Evolutionary conservation across 768 basidiomycete genomes (phyloP).

Genomic region (Chlorophyllum brunneum): DNA sequence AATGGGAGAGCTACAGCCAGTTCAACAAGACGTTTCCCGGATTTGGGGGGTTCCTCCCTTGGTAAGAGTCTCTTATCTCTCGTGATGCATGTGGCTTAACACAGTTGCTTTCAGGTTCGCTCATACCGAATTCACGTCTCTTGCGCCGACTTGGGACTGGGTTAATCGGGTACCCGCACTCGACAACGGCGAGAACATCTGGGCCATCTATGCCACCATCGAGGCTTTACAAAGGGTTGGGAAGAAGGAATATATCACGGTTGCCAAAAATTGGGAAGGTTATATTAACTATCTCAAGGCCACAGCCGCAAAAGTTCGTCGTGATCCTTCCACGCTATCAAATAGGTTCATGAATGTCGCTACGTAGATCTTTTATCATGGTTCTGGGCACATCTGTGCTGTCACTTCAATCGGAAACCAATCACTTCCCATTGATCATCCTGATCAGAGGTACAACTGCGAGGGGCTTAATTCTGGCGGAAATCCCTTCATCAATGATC

Average conservation of each 20-base stretch:
- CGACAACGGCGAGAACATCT: conserved; percentile 23
- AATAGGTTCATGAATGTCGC: neutral
- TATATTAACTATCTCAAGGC: conserved; percentile 20
- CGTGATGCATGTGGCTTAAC: neutral
- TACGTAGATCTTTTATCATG: conserved; percentile 20
- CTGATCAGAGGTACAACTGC: conserved; percentile 20
- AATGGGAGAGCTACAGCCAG: conserved; percentile 17
- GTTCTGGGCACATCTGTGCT: conserved; percentile 20
- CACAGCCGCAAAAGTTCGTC: conserved; percentile 13
- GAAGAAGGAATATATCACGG: conserved; percentile 11
- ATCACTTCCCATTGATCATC: conserved; percentile 17
- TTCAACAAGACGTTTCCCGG: conserved; percentile 23
- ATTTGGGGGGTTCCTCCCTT: conserved; percentile 24
- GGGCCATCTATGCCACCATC: conserved; percentile 20
- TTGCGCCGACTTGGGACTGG: conserved; percentile 22
- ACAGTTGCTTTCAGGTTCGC: conserved; percentile 14
- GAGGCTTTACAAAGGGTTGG: conserved; percentile 16
- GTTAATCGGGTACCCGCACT: conserved; percentile 22
- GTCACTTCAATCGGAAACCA: conserved; percentile 20
- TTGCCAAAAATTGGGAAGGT: conserved; percentile 17
- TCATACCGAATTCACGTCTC: conserved; percentile 15
- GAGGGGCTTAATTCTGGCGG: conserved; percentile 17
- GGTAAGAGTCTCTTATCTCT: conserved; percentile 11
- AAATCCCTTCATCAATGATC: conserved; percentile 19
- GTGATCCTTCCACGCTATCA: neutral